Percentiles rank a stretch among this genome's conserved stretches.
Evolutionary conservation across 257 asterid genomes (phyloP).

Genomic region (Verbena officinalis): DNA sequence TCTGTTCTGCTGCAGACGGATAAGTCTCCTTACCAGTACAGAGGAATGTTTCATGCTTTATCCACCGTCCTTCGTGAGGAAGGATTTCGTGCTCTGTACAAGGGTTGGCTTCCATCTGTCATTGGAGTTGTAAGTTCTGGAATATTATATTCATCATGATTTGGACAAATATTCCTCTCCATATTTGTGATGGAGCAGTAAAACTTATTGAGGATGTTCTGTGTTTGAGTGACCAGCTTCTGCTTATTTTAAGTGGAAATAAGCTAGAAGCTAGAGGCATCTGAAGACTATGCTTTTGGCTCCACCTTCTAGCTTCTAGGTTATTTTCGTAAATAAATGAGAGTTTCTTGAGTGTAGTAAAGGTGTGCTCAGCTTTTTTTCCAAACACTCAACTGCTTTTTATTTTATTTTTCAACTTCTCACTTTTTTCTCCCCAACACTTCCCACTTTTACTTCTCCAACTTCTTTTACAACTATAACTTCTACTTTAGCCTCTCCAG

Average conservation of each 20-base stretch:
- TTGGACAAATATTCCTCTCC: not conserved
- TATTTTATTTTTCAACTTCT: too few relatives aligned
- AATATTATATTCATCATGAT: conserved; percentile 11
- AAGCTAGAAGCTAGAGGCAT: too few relatives aligned
- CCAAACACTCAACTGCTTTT: too few relatives aligned
- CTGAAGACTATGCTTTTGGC: too few relatives aligned
- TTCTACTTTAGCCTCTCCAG: not conserved
- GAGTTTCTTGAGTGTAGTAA: too few relatives aligned
- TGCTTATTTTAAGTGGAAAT: too few relatives aligned
- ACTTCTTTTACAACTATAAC: not conserved
- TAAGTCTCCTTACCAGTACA: conserved; percentile 83
- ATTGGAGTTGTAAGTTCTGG: conserved; percentile 90
- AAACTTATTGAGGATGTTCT: not conserved
- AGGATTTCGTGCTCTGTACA: conserved; percentile 93
- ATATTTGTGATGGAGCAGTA: conserved; percentile 16
- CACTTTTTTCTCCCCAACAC: too few relatives aligned
- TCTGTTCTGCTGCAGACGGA: conserved; percentile 67
- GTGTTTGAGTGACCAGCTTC: too few relatives aligned
- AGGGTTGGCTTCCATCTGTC: conserved; percentile 99
- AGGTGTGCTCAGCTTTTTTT: too few relatives aligned
- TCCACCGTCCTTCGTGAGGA: conserved; percentile 98
- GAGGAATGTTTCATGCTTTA: conserved; percentile 94
- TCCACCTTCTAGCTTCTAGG: too few relatives aligned
- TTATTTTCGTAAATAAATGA: too few relatives aligned
- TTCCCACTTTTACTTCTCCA: too few relatives aligned